phyloP scores from a whole-genome alignment of 2,329 filamentous ascomycete species.

The Pseudodiploospora longispora region DNA sequence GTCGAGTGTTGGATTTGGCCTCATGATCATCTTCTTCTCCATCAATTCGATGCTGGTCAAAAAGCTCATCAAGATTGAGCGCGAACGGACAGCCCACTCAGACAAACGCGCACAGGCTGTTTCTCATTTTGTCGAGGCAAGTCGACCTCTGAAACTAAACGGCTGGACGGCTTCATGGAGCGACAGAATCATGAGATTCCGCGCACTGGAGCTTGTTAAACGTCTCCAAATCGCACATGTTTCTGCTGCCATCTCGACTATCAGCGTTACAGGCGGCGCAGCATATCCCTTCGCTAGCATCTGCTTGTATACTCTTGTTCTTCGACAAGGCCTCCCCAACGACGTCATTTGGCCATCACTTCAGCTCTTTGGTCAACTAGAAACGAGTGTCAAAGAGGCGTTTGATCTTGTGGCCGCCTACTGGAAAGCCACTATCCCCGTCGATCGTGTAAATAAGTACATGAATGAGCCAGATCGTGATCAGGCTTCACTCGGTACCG shows the following conservation, averaged over 20 bases:
- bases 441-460: slow-evolving; percentile 75
- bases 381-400: slow-evolving; percentile 63
- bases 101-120: slow-evolving; percentile 73
- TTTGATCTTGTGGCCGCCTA: slow-evolving; percentile 68
- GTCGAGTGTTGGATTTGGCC: slow-evolving; percentile 63
- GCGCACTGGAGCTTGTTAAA: slow-evolving; percentile 28
- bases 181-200: slow-evolving; percentile 26
- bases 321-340: slow-evolving; percentile 59
- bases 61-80: slow-evolving; percentile 59
- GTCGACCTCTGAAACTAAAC: slow-evolving; percentile 52
- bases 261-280: slow-evolving; percentile 64
- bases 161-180: slow-evolving; percentile 32
- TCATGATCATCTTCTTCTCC: slow-evolving; percentile 60
- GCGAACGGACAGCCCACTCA: slow-evolving; percentile 61
- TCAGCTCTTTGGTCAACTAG: slow-evolving; percentile 70
- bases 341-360: slow-evolving; percentile 83
- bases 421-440: slow-evolving; percentile 75
- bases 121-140: slow-evolving; percentile 79
- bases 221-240: slow-evolving; percentile 28
- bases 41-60: slow-evolving; percentile 62
- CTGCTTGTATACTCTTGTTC: slow-evolving; percentile 68
- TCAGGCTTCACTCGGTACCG: slow-evolving; percentile 31
- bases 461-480: slow-evolving; percentile 79
- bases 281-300: slow-evolving; percentile 76
- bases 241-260: slow-evolving; percentile 48